Evolutionary conservation across 1,284 basidiomycete genomes (phyloP).

Genomic region (Anthracocystis panici-leucophaei): DNA sequence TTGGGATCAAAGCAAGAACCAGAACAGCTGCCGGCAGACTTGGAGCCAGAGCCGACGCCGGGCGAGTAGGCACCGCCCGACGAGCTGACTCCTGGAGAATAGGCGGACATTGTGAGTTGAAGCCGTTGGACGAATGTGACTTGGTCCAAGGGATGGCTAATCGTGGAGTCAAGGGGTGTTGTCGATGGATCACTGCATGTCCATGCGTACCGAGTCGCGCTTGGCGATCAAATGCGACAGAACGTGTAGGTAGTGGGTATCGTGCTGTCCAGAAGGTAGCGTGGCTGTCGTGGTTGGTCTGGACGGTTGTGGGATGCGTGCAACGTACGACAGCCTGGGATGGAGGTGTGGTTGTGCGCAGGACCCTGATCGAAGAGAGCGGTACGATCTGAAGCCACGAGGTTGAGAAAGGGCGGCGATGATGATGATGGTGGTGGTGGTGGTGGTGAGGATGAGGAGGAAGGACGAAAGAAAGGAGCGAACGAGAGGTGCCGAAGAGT

Average conservation of each 20-base stretch:
- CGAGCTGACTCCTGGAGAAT: constrained; percentile 23
- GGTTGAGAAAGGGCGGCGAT: background rate
- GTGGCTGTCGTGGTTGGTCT: too few species aligned
- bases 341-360: background rate
- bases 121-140: background rate
- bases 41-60: constrained; percentile 21
- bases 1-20: constrained; percentile 52
- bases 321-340: background rate
- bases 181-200: constrained; percentile 4
- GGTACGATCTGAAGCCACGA: too few species aligned
- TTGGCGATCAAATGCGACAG: background rate
- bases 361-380: background rate
- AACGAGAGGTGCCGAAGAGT: background rate
- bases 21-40: constrained; percentile 36
- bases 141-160: too few species aligned
- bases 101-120: constrained; percentile 23
- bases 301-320: background rate
- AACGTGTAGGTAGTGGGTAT: background rate
- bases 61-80: constrained; percentile 44
- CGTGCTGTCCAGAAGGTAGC: background rate
- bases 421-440: background rate
- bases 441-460: background rate
- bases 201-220: constrained; percentile 7
- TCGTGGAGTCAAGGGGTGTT: background rate
- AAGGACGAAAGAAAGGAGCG: background rate